Evolutionary conservation across 2,329 filamentous ascomycete genomes (phyloP).

Genomic region (Tolypocladium amazonense): DNA sequence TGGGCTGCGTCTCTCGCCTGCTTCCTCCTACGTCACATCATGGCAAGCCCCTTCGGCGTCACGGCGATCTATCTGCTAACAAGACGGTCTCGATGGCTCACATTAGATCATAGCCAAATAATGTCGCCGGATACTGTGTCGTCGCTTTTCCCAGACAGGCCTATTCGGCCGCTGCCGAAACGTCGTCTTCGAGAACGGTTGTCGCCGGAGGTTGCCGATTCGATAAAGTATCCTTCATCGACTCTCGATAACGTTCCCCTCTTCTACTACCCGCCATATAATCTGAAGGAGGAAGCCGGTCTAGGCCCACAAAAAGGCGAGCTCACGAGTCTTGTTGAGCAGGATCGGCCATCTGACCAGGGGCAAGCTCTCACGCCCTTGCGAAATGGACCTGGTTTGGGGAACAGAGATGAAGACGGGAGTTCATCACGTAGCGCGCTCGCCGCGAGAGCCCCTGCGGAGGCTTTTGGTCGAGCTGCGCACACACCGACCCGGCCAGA

Average conservation of each 20-base stretch:
- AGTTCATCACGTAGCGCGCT: conserved; percentile 23
- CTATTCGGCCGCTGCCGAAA: conserved; percentile 86
- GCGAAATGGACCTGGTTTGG: conserved; percentile 31
- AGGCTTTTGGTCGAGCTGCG: conserved; percentile 30
- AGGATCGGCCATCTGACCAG: conserved; percentile 12
- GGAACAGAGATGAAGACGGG: conserved; percentile 54
- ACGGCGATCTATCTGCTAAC: conserved; percentile 17
- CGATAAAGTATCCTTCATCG: conserved; percentile 71
- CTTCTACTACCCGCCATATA: conserved; percentile 52
- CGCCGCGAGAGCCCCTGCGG: conserved; percentile 35
- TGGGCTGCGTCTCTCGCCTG: conserved; percentile 1
- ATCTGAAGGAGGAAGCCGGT: conserved; percentile 34
- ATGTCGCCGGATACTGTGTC: conserved; percentile 70
- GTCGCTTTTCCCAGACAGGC: conserved; percentile 74
- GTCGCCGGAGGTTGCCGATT: conserved; percentile 71
- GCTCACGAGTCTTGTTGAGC: conserved; percentile 11
- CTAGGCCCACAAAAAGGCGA: conserved; percentile 8
- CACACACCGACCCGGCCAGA: conserved; percentile 33
- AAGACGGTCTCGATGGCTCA: conserved; percentile 6
- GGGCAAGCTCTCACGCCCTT: conserved; percentile 14
- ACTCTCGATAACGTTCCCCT: conserved; percentile 62
- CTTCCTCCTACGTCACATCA: conserved; percentile 4
- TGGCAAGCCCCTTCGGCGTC: conserved; percentile 6
- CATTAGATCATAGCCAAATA: conserved; percentile 33
- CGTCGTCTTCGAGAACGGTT: conserved; percentile 79